phyloP scores from a whole-genome alignment of 495 filamentous ascomycete species.

The Lasiosphaeriaceae sp. region DNA sequence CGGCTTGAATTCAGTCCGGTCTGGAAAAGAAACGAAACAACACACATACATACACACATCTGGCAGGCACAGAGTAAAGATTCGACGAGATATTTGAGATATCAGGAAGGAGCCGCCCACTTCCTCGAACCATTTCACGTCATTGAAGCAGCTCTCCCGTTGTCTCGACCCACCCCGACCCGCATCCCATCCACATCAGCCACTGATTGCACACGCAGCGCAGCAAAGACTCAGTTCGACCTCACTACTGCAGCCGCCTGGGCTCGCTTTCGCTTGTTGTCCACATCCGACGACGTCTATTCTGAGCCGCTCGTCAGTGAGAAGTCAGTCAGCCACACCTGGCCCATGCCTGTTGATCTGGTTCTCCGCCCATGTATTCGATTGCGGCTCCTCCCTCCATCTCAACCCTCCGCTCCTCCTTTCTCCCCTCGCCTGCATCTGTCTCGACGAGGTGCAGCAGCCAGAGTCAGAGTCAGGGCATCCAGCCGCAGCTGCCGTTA shows the following conservation, averaged over 20 bases:
- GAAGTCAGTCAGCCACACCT: not conserved
- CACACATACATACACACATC: not conserved
- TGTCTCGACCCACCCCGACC: too few relatives aligned
- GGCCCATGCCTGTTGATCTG: not conserved
- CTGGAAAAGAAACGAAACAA: too few relatives aligned
- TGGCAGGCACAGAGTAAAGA: not conserved
- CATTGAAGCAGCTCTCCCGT: not conserved
- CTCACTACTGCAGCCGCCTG: too few relatives aligned
- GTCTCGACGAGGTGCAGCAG: not conserved
- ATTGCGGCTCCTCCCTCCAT: slow-evolving; percentile 3
- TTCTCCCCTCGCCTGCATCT: not conserved
- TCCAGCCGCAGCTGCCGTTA: not conserved
- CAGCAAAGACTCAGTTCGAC: too few relatives aligned
- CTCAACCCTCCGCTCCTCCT: slow-evolving; percentile 1
- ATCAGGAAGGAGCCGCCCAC: not conserved
- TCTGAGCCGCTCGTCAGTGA: too few relatives aligned
- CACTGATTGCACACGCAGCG: too few relatives aligned
- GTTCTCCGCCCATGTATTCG: slow-evolving; percentile 20
- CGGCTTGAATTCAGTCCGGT: not conserved
- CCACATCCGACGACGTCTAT: too few relatives aligned
- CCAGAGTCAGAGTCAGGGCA: too few relatives aligned
- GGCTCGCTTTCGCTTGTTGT: too few relatives aligned
- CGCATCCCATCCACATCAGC: too few relatives aligned
- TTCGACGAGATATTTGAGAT: too few relatives aligned
- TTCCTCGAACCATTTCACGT: not conserved